phyloP scores from a whole-genome alignment of 148 eudicot genomes.

The Rhododendron henanense region DNA sequence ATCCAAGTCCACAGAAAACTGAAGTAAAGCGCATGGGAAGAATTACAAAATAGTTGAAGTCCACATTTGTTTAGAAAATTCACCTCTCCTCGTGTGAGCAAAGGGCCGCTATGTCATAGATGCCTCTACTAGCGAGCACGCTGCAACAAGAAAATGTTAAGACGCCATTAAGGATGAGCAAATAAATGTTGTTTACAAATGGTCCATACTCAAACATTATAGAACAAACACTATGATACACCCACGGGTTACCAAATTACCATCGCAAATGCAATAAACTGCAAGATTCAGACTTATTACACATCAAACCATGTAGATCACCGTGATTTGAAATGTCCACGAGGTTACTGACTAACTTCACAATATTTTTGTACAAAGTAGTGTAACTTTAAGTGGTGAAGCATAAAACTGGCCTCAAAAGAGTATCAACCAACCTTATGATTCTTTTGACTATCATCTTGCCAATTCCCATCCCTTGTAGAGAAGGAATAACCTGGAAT shows the following conservation, averaged over 20 bases:
- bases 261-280: background rate
- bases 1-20: background rate
- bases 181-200: background rate
- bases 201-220: background rate
- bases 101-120: slow-evolving; percentile 81
- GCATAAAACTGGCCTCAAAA: background rate
- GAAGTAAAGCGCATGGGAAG: background rate
- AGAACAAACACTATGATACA: background rate
- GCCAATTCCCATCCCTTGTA: slow-evolving; percentile 75
- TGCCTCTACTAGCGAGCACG: slow-evolving; percentile 58
- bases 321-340: background rate
- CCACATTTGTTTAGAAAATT: background rate
- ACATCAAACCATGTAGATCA: background rate
- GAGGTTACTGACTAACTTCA: background rate
- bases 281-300: background rate
- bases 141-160: slow-evolving; percentile 34
- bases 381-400: background rate
- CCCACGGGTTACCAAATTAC: background rate
- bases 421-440: slow-evolving; percentile 50
- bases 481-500: slow-evolving; percentile 69
- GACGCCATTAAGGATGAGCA: background rate
- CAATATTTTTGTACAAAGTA: background rate
- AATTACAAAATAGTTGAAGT: background rate
- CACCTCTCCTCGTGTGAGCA: slow-evolving; percentile 71
- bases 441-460: slow-evolving; percentile 58